Evolutionary conservation across 148 eudicot genomes (phyloP).

Genomic region (Vaccinium vitisidaea): DNA sequence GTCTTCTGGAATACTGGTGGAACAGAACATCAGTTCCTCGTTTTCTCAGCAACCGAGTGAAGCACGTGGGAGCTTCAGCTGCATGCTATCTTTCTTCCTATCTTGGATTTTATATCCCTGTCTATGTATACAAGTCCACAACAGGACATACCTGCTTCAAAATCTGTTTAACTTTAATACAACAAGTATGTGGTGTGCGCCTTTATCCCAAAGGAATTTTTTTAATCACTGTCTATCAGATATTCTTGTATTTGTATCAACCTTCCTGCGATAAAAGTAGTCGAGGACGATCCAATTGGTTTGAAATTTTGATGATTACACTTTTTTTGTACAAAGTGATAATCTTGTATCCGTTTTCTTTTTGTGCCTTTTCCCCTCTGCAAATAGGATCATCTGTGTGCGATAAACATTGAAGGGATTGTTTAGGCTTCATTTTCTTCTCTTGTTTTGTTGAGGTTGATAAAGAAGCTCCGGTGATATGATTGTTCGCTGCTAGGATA

Average conservation of each 20-base stretch:
- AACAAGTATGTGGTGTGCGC: not conserved
- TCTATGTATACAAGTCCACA: not conserved
- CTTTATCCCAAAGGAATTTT: not conserved
- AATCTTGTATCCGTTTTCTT: not conserved
- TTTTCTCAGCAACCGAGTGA: not conserved
- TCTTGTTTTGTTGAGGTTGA: not conserved
- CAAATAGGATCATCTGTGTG: not conserved
- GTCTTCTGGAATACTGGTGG: not conserved
- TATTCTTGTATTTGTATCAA: not conserved
- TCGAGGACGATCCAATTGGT: not conserved
- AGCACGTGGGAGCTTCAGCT: not conserved
- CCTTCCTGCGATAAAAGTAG: not conserved
- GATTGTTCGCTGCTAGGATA: not conserved
- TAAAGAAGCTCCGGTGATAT: not conserved
- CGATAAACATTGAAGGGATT: not conserved
- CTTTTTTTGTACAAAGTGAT: not conserved
- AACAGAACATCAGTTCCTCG: not conserved
- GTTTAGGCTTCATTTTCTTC: slow-evolving; percentile 2
- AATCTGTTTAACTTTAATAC: not conserved
- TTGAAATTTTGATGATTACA: not conserved
- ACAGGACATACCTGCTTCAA: not conserved
- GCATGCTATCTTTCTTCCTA: not conserved
- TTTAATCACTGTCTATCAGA: not conserved
- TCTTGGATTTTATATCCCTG: not conserved
- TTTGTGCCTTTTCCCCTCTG: not conserved